Evolutionary conservation across 495 filamentous ascomycete species (phyloP).

Genomic region (Hypoxylon fuscum): DNA sequence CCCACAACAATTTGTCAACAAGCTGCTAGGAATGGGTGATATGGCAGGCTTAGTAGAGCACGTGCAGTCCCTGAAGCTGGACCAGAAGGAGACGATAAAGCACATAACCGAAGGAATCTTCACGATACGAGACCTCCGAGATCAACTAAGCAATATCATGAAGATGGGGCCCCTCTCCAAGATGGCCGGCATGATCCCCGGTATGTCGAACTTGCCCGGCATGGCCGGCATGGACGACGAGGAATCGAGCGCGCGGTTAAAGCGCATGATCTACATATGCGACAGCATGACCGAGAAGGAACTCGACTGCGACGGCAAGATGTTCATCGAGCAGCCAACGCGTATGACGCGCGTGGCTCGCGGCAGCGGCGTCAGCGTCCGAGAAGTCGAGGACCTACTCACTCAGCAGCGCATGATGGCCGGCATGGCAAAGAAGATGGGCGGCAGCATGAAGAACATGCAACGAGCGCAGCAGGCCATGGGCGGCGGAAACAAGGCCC

Average conservation of each 20-base stretch:
- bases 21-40: constrained; percentile 96
- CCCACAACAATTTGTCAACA: constrained; percentile 88
- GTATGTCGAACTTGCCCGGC: constrained; percentile 76
- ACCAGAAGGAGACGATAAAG: constrained; percentile 99
- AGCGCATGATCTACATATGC: constrained; percentile 99
- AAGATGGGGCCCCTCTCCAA: constrained; percentile 99
- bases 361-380: constrained; percentile 88
- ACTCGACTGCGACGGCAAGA: constrained; percentile 91
- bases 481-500: constrained; percentile 83
- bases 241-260: constrained; percentile 88
- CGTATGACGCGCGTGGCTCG: constrained; percentile 93
- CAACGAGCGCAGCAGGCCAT: constrained; percentile 90
- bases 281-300: constrained; percentile 97
- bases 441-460: constrained; percentile 96
- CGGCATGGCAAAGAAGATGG: constrained; percentile 98
- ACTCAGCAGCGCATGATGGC: constrained; percentile 99
- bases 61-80: constrained; percentile 94
- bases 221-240: constrained; percentile 97
- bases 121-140: constrained; percentile 91
- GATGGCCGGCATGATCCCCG: constrained; percentile 99
- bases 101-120: constrained; percentile 97
- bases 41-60: constrained; percentile 96
- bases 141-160: constrained; percentile 97
- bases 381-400: constrained; percentile 96
- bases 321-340: constrained; percentile 90